A percentile compares a stretch with the other conserved stretches of the same genome.
Conservation (phyloP, 176 grass and related monocot species). For the Juncus inflexus region DNA sequence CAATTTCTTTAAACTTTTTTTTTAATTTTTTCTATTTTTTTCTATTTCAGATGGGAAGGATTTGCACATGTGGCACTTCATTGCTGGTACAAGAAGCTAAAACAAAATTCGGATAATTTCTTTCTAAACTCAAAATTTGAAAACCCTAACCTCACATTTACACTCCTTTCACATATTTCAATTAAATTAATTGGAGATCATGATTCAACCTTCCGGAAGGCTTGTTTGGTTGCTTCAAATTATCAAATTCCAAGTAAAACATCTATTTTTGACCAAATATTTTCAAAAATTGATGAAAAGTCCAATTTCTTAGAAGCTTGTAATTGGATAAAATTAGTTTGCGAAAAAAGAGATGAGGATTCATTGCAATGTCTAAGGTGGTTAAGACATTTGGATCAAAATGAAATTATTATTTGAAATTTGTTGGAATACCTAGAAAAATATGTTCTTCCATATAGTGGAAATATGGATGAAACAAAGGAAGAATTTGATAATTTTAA, state of each 20-base stretch:
- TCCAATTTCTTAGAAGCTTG: conserved; percentile 36
- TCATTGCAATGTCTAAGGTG: conserved; percentile 74
- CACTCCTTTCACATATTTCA: conserved; percentile 58
- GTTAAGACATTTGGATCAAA: conserved; percentile 44
- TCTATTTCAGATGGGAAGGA: conserved; percentile 77
- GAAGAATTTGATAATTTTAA: conserved; percentile 30
- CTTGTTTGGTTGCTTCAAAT: conserved; percentile 61
- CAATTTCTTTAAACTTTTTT: conserved; percentile 2
- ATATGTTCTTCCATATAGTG: conserved; percentile 18
- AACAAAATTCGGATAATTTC: conserved; percentile 17
- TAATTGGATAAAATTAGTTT: conserved; percentile 21
- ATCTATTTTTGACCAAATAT: conserved; percentile 45
- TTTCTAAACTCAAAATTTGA: not conserved
- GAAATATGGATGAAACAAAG: conserved; percentile 10
- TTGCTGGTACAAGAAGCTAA: conserved; percentile 51
- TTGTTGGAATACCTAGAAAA: conserved; percentile 28
- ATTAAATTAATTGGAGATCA: conserved; percentile 45
- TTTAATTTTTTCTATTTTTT: conserved; percentile 3
- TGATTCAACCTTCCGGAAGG: conserved; percentile 49
- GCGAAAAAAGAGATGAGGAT: conserved; percentile 32
- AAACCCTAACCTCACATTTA: conserved; percentile 26
- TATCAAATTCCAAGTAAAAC: conserved; percentile 27
- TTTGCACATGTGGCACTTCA: conserved; percentile 70
- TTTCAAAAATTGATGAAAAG: conserved; percentile 29
- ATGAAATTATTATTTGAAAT: conserved; percentile 44